Percentiles rank a stretch among this genome's conserved stretches.
These are phyloP conservation scores for Macrocybe gigantea DNA, from an alignment of 768 basidiomycete genomes.

Conservation along the genomic window DNA sequence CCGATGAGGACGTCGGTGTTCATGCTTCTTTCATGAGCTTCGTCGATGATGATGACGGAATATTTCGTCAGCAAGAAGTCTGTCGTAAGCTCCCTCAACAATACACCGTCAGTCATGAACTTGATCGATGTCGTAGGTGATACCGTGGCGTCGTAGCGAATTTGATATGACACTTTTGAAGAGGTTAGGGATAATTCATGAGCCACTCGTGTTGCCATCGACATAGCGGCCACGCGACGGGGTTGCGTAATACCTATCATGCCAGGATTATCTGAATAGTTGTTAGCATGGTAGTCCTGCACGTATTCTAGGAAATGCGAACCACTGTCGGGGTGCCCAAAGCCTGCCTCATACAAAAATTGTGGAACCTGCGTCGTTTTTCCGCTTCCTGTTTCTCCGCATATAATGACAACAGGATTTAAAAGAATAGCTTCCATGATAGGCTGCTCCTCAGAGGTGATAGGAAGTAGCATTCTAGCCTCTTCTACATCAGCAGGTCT, in stretches of 20 bases:
- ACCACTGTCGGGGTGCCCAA: conserved; percentile 82
- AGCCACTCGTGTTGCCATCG: conserved; percentile 91
- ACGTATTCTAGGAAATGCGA: conserved; percentile 13
- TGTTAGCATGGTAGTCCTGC: conserved; percentile 4
- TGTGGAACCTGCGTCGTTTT: conserved; percentile 99
- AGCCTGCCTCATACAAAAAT: conserved; percentile 96
- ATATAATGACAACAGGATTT: conserved; percentile 80
- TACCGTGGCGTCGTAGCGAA: conserved; percentile 93
- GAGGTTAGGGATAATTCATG: conserved; percentile 83
- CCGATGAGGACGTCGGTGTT: conserved; percentile 98
- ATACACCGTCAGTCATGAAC: conserved; percentile 99
- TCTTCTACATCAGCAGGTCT: conserved; percentile 72
- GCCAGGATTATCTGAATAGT: conserved; percentile 78
- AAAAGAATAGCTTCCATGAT: conserved; percentile 90
- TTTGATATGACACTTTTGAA: conserved; percentile 89
- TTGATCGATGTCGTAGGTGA: conserved; percentile 90
- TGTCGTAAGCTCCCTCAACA: conserved; percentile 85
- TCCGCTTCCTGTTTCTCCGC: conserved; percentile 94
- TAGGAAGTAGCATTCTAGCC: conserved; percentile 74
- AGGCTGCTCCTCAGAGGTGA: conserved; percentile 87
- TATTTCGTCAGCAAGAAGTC: conserved; percentile 95
- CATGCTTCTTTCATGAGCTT: conserved; percentile 97
- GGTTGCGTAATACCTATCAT: conserved; percentile 99
- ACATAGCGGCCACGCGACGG: conserved; percentile 93
- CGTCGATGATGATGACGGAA: conserved; percentile 93